Evolutionary conservation across 2,329 filamentous ascomycete genomes (phyloP).

Genomic region (Lachnellula arida): DNA sequence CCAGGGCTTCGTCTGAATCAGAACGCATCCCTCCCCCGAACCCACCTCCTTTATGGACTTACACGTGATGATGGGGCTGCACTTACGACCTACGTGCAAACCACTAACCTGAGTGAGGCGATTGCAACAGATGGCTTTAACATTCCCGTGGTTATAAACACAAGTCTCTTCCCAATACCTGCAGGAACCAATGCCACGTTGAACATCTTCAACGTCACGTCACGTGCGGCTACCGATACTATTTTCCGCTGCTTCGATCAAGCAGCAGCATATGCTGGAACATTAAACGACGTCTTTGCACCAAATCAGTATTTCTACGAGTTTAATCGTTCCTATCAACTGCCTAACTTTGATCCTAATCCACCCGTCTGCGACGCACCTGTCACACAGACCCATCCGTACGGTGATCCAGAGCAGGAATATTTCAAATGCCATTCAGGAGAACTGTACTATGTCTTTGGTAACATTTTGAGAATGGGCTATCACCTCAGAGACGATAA

Average conservation of each 20-base stretch:
- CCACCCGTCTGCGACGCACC: conserved; percentile 25
- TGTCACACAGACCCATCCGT: conserved; percentile 22
- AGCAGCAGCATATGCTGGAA: conserved; percentile 27
- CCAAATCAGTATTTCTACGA: conserved; percentile 32
- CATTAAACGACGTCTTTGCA: conserved; percentile 24
- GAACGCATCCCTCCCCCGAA: conserved; percentile 12
- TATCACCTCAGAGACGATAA: conserved; percentile 28
- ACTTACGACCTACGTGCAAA: conserved; percentile 21
- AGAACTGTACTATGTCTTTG: conserved; percentile 32
- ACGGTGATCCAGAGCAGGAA: conserved; percentile 29
- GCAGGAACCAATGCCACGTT: conserved; percentile 13
- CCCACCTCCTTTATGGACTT: conserved; percentile 30
- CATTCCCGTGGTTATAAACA: conserved; percentile 4
- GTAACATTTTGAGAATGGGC: conserved; percentile 24
- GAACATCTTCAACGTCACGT: conserved; percentile 31
- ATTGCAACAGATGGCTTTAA: conserved; percentile 11
- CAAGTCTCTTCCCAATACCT: conserved; percentile 18
- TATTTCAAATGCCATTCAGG: conserved; percentile 36
- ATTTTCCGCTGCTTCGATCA: conserved; percentile 30
- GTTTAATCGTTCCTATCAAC: conserved; percentile 34
- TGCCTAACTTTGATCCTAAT: conserved; percentile 15
- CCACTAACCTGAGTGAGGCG: conserved; percentile 11
- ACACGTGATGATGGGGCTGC: conserved; percentile 33
- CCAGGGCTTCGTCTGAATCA: conserved; percentile 8
- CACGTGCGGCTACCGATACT: conserved; percentile 28